Base-by-base conservation (phyloP, 1,284 basidiomycete species). In the Inonotus obliquus region DNA sequence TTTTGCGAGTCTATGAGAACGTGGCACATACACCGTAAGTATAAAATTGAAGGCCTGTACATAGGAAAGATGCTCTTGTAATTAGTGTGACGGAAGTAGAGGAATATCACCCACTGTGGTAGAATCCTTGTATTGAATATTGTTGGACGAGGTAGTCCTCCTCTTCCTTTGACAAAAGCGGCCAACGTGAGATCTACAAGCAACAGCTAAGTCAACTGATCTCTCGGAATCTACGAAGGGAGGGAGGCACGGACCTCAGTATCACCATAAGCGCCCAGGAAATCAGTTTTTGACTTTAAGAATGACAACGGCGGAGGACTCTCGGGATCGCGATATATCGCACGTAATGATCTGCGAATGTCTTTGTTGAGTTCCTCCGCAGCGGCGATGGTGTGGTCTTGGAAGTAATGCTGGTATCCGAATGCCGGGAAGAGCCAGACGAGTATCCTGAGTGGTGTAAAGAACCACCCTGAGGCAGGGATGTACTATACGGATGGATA, bases 131-230 rank as follows among this genome's bases (percentile, higher is more conserved):
- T 10, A 75, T 74, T 32, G 66, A 68, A 65, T 82, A 89, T 65
- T 85, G 80, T 54, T 84, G 76, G 0, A 87, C 79, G 63, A 87
- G 81, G 67, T 88, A 89, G 63, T 85, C 80, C 67, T 90, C 88
- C 71, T 89, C 84, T 25, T 78, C 76, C 0, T 68, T 53, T 0
- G 77, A 76, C 49, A 88, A 78, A 72, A 84, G 88, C 0, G 83
- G 80, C 55, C 87, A 77, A 0, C 80, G 77, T 3, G 81, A 77
- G 39, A 87, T 84, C 84, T 88, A 61, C 2, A 19, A 44, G 1
- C 11, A 52, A 54, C 59, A n/a, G 55, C 41, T n/a, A 45, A 44
- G 27, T 11, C 17, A n/a, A 41, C 3, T n/a, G 2, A 49, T 25
- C 14, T 27, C 41, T 21, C 14, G 17, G 17, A 29, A 49, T 41